Base-by-base conservation (phyloP, 1,139 yeast species). In the Ogataea hybrid region DNA sequence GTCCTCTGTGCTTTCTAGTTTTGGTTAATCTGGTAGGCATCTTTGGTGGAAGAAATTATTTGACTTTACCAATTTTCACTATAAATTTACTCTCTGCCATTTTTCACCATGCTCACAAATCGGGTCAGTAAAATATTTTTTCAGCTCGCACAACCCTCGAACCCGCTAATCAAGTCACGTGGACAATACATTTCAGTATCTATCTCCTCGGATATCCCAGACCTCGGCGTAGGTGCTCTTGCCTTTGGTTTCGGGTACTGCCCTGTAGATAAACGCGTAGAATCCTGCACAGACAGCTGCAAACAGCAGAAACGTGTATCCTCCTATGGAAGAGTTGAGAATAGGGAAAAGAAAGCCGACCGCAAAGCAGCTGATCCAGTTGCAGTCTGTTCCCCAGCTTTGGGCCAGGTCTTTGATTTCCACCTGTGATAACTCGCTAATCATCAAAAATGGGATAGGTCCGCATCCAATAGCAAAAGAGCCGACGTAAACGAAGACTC, bases 1-100 rank as follows among this genome's bases (percentile, higher is more conserved):
- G 84, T 78, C 99, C 99, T 87, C 99, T 88, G 86, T 88, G 97
- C 84, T 92, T 94, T 87, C 99, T 89, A 78, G 97, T 92, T 79
- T 92, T 89, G 70, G 96, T 86, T 72, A 87, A 84, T 89, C 98
- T 89, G 82, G 98, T 89, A 77, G 98, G 98, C 98, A 92, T 92
- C 75, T 70, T 48, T 39, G 43, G 35, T 38, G 35, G 32, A 41
- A 34, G 43, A 42, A 44, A 37, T 37, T 37, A 32, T 27, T 37
- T 30, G 38, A 25, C 25, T 31, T 35, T 35, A 14, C 20, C 38
- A 34, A 34, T 31, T 39, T 31, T 39, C 42, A 34, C 37, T 34
- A 29, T 39, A 33, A 37, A 32, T 38, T 42, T 31, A 27, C 37
- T 30, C 37, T 34, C 41, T 38, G 41, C 29, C 34, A 38, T 15